Percentiles rank a stretch among this genome's conserved stretches.
phyloP scores from a whole-genome alignment of 208 protist species.

The Porcisia deanei region DNA sequence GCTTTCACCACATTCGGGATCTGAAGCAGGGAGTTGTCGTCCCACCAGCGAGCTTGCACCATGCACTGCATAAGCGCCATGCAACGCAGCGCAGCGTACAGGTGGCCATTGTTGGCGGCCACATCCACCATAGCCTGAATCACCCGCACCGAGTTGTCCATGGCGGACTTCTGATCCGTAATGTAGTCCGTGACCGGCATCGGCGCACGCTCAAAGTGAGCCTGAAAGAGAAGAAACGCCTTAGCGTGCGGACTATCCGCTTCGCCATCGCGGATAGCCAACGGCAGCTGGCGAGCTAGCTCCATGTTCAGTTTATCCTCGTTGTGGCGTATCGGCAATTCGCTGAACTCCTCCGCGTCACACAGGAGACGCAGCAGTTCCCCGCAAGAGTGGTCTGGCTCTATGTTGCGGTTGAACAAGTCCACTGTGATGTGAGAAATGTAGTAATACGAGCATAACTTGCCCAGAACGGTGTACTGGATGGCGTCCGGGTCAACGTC shows the following conservation, averaged over 20 bases:
- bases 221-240: slow-evolving; percentile 97
- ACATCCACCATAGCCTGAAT: slow-evolving; percentile 96
- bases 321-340: slow-evolving; percentile 98
- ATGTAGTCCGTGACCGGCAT: slow-evolving; percentile 98
- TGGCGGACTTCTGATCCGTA: slow-evolving; percentile 97
- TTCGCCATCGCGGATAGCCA: slow-evolving; percentile 64
- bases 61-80: slow-evolving; percentile 96
- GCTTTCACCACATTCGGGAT: slow-evolving; percentile 79
- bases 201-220: slow-evolving; percentile 92
- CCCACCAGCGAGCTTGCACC: slow-evolving; percentile 93
- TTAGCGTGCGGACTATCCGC: slow-evolving; percentile 96
- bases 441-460: slow-evolving; percentile 99
- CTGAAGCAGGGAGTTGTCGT: slow-evolving; percentile 82
- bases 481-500: slow-evolving; percentile 69
- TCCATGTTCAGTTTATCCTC: slow-evolving; percentile 98
- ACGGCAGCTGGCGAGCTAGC: slow-evolving; percentile 67
- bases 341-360: slow-evolving; percentile 96
- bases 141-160: slow-evolving; percentile 98
- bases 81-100: slow-evolving; percentile 81
- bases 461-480: slow-evolving; percentile 92
- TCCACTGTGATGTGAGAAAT: slow-evolving; percentile 94
- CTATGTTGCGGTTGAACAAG: slow-evolving; percentile 88
- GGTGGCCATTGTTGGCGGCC: slow-evolving; percentile 93
- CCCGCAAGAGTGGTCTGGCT: slow-evolving; percentile 42
- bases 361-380: slow-evolving; percentile 90